Base-by-base conservation (phyloP, 2,329 filamentous ascomycete species). In the Camillea tinctor region DNA sequence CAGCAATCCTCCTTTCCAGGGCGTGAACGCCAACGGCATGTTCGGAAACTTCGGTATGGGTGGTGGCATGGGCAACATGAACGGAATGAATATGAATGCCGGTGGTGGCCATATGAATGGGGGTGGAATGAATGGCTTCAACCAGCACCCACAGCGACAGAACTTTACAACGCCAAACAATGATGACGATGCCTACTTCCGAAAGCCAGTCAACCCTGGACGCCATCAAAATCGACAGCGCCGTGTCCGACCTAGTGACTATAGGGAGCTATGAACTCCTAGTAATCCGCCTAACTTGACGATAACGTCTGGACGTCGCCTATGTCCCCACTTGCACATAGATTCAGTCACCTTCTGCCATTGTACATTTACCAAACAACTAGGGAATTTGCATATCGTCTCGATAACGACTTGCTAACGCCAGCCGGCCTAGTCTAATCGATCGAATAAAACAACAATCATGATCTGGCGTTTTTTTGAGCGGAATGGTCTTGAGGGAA, bases 201-300 rank as follows among this genome's bases (percentile, higher is more conserved):
- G 95, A 60, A 94, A 97, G 75, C 95, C 95, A 0, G 91, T 98
- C 63, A 99, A 99, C 73, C 94, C 93, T 2, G 91, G 97, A 72
- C 87, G 95, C 55, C 91, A 95, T 72, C 89, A 93, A 75, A 92
- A 93, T 71, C 86, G 90, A 69, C 88, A 92, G 69, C 86, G 89
- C 65, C 84, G 92, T 68, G 87, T 91, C 57, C 85, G 95, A 58
- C 93, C 93, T 11, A 95, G 92, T 73, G 95, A 99, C 77, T 98
- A 95, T 74, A 85, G 91, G 65, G 92, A 96, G 79, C 81, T 97
- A 54, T 93, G 72, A 79, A 58, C 11, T 21, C 44, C 40, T 50
- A 30, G 44, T 54, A 48, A 36, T 44, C 30, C 26, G 5, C n/a
- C 17, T 11, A 44, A 44, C 36, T 17, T 17, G 23, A 30, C 49